A percentile compares a stretch with the other conserved stretches of the same genome.
Conservation (phyloP, 1,139 yeast genomes). For the Debaryomycetaceae sp. region DNA sequence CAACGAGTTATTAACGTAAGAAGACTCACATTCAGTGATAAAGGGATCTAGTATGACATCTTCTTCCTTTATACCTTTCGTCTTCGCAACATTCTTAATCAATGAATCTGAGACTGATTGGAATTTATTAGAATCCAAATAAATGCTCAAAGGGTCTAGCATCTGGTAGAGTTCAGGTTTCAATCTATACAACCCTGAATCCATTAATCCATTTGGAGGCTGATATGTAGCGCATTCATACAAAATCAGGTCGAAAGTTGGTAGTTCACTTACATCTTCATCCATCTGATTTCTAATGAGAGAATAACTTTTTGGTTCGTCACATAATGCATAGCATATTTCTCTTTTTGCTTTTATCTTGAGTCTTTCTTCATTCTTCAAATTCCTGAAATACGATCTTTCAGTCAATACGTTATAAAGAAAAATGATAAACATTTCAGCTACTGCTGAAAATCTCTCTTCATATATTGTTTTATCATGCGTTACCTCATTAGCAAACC, state of each 20-base stretch:
- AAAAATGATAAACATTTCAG: slow-evolving; percentile 54
- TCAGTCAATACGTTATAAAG: slow-evolving; percentile 56
- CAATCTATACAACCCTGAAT: slow-evolving; percentile 43
- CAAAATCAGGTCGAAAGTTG: slow-evolving; percentile 36
- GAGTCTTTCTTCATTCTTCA: slow-evolving; percentile 21
- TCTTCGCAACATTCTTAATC: slow-evolving; percentile 22
- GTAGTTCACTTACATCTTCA: slow-evolving; percentile 28
- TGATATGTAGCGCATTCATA: slow-evolving; percentile 40
- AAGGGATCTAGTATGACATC: slow-evolving; percentile 40
- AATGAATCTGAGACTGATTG: slow-evolving; percentile 34
- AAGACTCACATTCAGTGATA: slow-evolving; percentile 34
- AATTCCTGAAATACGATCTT: slow-evolving; percentile 43
- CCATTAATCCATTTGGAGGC: slow-evolving; percentile 39
- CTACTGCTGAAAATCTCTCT: slow-evolving; percentile 49
- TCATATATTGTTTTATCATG: slow-evolving; percentile 49
- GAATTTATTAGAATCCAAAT: slow-evolving; percentile 30
- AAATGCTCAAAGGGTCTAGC: slow-evolving; percentile 39
- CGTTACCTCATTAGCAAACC: slow-evolving; percentile 44
- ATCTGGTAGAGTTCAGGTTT: slow-evolving; percentile 34
- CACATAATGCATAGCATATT: slow-evolving; percentile 47
- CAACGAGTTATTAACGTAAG: slow-evolving; percentile 34
- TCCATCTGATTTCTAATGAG: slow-evolving; percentile 38
- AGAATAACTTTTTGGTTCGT: slow-evolving; percentile 55
- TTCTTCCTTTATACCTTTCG: slow-evolving; percentile 31
- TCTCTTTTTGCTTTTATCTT: slow-evolving; percentile 27